Percentiles rank a stretch among this genome's conserved stretches.
phyloP scores from a whole-genome alignment of 352 stramenopile species.

The Pythium sp. region DNA sequence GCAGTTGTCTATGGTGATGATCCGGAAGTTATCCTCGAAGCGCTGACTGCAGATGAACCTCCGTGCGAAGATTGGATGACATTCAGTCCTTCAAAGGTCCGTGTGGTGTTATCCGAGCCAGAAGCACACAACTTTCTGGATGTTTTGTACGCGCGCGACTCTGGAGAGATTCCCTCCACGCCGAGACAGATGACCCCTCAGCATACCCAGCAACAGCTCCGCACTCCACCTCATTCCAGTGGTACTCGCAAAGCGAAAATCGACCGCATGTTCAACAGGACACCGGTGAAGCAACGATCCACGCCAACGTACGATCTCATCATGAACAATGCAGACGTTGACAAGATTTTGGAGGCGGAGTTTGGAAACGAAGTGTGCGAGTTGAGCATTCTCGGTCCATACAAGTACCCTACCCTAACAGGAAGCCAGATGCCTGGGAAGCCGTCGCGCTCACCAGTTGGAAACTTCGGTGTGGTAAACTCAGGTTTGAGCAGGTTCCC shows the following conservation, averaged over 20 bases:
- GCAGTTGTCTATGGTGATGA: slow-evolving; percentile 32
- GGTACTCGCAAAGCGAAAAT: slow-evolving; percentile 19
- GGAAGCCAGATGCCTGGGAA: not conserved
- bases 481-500: slow-evolving; percentile 8
- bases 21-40: slow-evolving; percentile 42
- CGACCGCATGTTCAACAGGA: slow-evolving; percentile 23
- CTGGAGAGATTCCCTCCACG: not conserved
- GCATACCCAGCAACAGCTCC: not conserved
- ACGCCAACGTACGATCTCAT: slow-evolving; percentile 27
- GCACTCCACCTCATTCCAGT: slow-evolving; percentile 7
- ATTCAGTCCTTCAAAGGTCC: slow-evolving; percentile 19
- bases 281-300: slow-evolving; percentile 7
- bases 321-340: slow-evolving; percentile 25
- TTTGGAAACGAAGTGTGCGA: slow-evolving; percentile 26
- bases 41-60: slow-evolving; percentile 33
- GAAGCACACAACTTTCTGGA: slow-evolving; percentile 16
- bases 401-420: slow-evolving; percentile 29
- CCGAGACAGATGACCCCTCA: not conserved
- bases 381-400: slow-evolving; percentile 25
- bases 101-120: not conserved
- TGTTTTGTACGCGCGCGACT: slow-evolving; percentile 20
- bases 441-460: slow-evolving; percentile 16
- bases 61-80: slow-evolving; percentile 45
- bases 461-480: slow-evolving; percentile 2
- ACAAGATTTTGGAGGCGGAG: slow-evolving; percentile 28